phyloP scores from a whole-genome alignment of 2,329 filamentous ascomycete genomes.

The Verticillium tricorpus region DNA sequence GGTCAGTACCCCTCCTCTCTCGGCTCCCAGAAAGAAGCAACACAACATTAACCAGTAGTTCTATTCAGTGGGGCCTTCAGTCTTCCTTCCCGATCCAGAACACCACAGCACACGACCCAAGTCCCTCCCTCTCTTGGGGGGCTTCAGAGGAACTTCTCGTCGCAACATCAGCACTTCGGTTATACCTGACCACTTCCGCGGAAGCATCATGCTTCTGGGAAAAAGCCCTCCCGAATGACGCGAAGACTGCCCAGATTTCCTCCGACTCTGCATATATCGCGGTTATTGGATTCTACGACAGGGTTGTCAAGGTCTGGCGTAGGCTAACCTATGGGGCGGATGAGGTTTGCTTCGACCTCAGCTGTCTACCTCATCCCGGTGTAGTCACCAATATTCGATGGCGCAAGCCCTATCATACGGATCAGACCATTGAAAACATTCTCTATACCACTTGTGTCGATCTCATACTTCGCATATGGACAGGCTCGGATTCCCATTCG shows the following conservation, averaged over 20 bases:
- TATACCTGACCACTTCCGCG: slow-evolving; percentile 54
- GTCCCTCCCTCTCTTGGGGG: slow-evolving; percentile 72
- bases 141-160: slow-evolving; percentile 78
- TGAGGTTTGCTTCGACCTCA: slow-evolving; percentile 83
- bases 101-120: background rate
- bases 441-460: slow-evolving; percentile 88
- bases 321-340: slow-evolving; percentile 77
- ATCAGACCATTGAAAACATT: slow-evolving; percentile 78
- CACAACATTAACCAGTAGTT: background rate
- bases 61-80: slow-evolving; percentile 59
- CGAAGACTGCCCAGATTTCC: slow-evolving; percentile 73
- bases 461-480: slow-evolving; percentile 78
- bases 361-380: slow-evolving; percentile 81
- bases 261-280: slow-evolving; percentile 86
- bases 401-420: slow-evolving; percentile 71
- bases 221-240: slow-evolving; percentile 66
- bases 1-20: slow-evolving; percentile 37
- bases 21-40: too few species aligned
- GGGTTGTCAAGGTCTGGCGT: slow-evolving; percentile 89
- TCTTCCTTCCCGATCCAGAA: slow-evolving; percentile 47
- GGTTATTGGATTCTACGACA: slow-evolving; percentile 72
- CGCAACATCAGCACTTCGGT: slow-evolving; percentile 63
- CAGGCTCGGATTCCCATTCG: slow-evolving; percentile 66
- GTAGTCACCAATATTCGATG: slow-evolving; percentile 81
- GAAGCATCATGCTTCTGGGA: slow-evolving; percentile 64